These are phyloP conservation scores for Pichia sorboxylosa DNA, from an alignment of 1,139 yeast genomes.

Conservation along the genomic window DNA sequence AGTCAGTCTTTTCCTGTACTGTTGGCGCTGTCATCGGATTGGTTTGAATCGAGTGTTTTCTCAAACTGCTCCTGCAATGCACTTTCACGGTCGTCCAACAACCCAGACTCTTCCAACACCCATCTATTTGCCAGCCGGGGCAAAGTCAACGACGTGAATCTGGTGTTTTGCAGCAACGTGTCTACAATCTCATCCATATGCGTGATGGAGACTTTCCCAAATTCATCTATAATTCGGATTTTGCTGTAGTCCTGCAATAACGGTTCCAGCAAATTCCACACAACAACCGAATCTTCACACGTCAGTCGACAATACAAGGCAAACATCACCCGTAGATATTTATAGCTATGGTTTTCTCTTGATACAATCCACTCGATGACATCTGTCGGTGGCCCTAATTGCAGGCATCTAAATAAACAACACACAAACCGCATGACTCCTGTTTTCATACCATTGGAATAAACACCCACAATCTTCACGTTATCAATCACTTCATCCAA, in stretches of 20 bases:
- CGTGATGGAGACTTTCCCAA: constrained; percentile 13
- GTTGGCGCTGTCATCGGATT: constrained; percentile 5
- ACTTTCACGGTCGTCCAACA: constrained; percentile 30
- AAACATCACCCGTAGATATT: constrained; percentile 53
- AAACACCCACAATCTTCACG: constrained; percentile 35
- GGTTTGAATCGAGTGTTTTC: constrained; percentile 11
- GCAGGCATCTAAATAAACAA: constrained; percentile 49
- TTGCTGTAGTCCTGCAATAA: constrained; percentile 45
- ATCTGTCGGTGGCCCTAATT: constrained; percentile 44
- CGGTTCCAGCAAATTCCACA: constrained; percentile 42
- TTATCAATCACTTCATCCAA: constrained; percentile 27
- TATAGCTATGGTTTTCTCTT: constrained; percentile 43
- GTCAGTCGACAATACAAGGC: constrained; percentile 48
- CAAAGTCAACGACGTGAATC: constrained; percentile 48
- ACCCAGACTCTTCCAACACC: constrained; percentile 30
- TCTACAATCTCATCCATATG: constrained; percentile 56
- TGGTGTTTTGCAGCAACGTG: constrained; percentile 32
- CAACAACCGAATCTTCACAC: constrained; percentile 29
- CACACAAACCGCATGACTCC: constrained; percentile 57
- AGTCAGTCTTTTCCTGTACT: neutral
- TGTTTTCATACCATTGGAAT: constrained; percentile 30
- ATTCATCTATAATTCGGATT: constrained; percentile 25
- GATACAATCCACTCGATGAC: constrained; percentile 38
- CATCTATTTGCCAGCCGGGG: constrained; percentile 41
- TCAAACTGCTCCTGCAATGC: constrained; percentile 20